Conservation (phyloP, 345 rosid species). For the Jatropha curcas region DNA sequence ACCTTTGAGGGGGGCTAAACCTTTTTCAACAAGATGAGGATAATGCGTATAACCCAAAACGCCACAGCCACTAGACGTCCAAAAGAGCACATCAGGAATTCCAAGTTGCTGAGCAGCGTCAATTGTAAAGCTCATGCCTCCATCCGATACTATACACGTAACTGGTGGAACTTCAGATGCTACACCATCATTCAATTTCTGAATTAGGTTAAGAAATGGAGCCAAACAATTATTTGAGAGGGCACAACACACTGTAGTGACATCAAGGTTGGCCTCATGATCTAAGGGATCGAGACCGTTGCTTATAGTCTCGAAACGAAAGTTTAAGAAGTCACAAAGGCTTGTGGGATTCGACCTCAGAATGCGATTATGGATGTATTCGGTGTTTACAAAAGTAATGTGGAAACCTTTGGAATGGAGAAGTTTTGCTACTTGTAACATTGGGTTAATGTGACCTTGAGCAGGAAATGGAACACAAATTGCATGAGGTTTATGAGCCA, state of each 20-base stretch:
- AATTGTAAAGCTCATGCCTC: not conserved
- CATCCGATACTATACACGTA: not conserved
- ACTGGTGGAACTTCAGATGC: not conserved
- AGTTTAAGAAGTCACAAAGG: not conserved
- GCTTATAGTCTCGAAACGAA: not conserved
- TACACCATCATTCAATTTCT: too few species aligned
- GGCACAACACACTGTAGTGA: not conserved
- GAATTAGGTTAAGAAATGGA: not conserved
- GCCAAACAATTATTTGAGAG: constrained; percentile 2
- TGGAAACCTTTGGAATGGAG: constrained; percentile 40
- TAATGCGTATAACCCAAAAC: not conserved
- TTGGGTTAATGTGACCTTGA: constrained; percentile 41
- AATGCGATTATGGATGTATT: not conserved
- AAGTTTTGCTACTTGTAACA: constrained; percentile 38
- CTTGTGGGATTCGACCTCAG: not conserved
- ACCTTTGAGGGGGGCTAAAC: not conserved
- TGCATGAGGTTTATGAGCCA: constrained; percentile 22
- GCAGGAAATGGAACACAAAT: constrained; percentile 42
- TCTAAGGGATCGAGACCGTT: not conserved
- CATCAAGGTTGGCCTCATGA: not conserved
- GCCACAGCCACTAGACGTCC: not conserved
- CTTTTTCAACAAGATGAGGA: not conserved
- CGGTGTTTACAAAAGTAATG: constrained; percentile 18
- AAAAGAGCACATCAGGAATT: not conserved
- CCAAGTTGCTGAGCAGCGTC: not conserved